Evolutionary conservation across 2,329 filamentous ascomycete species (phyloP), one percentile per base, ranked within the genome.

Genomic region (Colletotrichum sp.): DNA sequence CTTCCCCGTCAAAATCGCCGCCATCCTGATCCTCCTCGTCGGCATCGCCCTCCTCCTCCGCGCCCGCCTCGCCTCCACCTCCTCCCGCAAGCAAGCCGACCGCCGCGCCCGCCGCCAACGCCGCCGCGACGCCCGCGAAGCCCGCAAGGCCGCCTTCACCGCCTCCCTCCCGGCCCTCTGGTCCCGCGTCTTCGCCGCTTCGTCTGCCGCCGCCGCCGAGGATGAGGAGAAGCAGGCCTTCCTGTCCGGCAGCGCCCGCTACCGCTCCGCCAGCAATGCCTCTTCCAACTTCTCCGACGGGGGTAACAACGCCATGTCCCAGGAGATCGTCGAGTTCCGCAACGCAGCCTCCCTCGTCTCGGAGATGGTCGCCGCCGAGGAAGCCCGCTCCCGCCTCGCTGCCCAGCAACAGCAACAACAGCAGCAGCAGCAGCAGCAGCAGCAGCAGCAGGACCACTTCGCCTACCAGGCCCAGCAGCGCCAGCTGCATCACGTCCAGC

Each of bases 301-400:
- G 61, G 74, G 78, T 68, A 69, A 78, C 66, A 19, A 60, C 55
- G 75, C 86, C 5, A 87, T 90, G 85, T 86, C 88, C 77, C 85
- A 89, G 78, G 88, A 89, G 79, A 85, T 90, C 77, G 85, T 87
- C 5, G 83, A 86, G 65, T 87, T 90, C 80, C 85, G 88, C 3
- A 84, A 84, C 67, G 88, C 85, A 3, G 87, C 87, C 8, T 83
- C 83, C 8, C 82, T 89, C 60, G 86, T 90, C 1, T 85, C 85
- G 55, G 85, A 86, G 55, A 83, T 90, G 68, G 84, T 90, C 27
- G 82, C 86, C 8, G 86, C 85, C 3, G 87, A 88, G 71, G 87
- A 88, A 76, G 85, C 83, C 25, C 75, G 79, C 39, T 64, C 65
- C 39, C 75, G 77, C 25, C 44, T 52, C 44, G 44, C 44, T 13